Base-by-base conservation (phyloP, 768 basidiomycete genomes). In the Hypholoma fasciculare region DNA sequence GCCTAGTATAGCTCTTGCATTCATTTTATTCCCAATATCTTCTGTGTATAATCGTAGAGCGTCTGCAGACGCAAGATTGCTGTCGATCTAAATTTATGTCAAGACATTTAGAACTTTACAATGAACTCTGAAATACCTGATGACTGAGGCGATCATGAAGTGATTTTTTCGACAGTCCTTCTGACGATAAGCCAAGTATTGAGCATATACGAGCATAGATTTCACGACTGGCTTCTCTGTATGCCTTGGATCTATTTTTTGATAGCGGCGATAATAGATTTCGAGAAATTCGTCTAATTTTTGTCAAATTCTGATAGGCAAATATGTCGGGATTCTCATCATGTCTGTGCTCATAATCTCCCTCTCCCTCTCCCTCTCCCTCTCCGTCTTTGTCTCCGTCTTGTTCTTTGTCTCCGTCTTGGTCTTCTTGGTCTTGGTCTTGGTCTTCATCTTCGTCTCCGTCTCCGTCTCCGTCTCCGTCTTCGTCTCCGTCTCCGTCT, bases 1-100 rank as follows among this genome's bases (percentile, higher is more conserved):
- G 1, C 72, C 72, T 4, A 76, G 69, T 17, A 75, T 58, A 5
- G 61, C 61, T 6, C 16, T 16, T 19, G 13, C 7, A 1, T 4
- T 7, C 1, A 7, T 16, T 14, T 7, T 43, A 43, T 4, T 23
- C 23, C 23, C 23, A 23, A 23, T 23, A 23, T 23, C 23, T 23
- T 23, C 4, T 23, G 23, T 23, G 4, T 23, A 23, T 4, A 23
- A 4, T 23, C 23, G 23, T 23, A 23, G 23, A 23, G 4, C 4
- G 4, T 23, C 4, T 23, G 23, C 23, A 23, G 23, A 23, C 1
- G 23, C 23, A 23, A 2, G 23, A 23, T 23, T 4, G 4, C 4
- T 23, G 23, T 23, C 23, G 23, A 23, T 23, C 23, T 23, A 23
- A 19, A 5, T 19, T 5, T 16, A 5, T 43, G 7, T 43, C 40